Conservation (phyloP, 2,329 filamentous ascomycete species). For the Dactylellina parvicollis region DNA sequence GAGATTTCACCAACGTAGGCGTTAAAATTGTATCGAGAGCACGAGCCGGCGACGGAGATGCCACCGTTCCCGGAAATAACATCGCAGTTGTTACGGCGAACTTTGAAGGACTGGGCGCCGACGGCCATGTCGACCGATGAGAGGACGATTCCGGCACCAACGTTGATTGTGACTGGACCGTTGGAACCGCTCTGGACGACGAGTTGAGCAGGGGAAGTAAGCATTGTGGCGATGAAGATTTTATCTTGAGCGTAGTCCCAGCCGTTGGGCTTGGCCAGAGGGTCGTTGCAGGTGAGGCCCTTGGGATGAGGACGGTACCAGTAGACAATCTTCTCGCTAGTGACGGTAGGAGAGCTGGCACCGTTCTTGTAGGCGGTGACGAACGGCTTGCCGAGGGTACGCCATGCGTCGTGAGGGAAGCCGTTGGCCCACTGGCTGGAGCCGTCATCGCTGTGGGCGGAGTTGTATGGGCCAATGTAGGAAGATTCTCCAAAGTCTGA, state of each 20-base stretch:
- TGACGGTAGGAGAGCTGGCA: slow-evolving; percentile 59
- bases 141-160: slow-evolving; percentile 60
- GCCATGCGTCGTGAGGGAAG: slow-evolving; percentile 67
- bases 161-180: slow-evolving; percentile 56
- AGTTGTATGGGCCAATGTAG: slow-evolving; percentile 67
- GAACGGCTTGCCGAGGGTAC: slow-evolving; percentile 65
- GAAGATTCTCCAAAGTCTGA: slow-evolving; percentile 71
- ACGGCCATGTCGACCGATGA: slow-evolving; percentile 60
- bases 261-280: slow-evolving; percentile 56
- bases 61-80: slow-evolving; percentile 56
- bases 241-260: slow-evolving; percentile 54
- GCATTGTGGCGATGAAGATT: slow-evolving; percentile 60
- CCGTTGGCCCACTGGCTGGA: slow-evolving; percentile 65
- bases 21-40: slow-evolving; percentile 60
- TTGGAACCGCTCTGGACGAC: slow-evolving; percentile 59
- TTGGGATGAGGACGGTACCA: slow-evolving; percentile 64
- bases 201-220: slow-evolving; percentile 58
- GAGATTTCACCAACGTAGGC: slow-evolving; percentile 59
- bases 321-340: slow-evolving; percentile 61
- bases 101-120: slow-evolving; percentile 58
- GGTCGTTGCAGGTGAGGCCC: slow-evolving; percentile 56
- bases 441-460: slow-evolving; percentile 64
- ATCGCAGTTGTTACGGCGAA: slow-evolving; percentile 56
- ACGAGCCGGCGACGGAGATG: slow-evolving; percentile 57
- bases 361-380: slow-evolving; percentile 66